A percentile compares a stretch with the other conserved stretches of the same genome.
phyloP scores from a whole-genome alignment of 225 moss, liverwort and hornwort genomes.

The Climacium dendroides region DNA sequence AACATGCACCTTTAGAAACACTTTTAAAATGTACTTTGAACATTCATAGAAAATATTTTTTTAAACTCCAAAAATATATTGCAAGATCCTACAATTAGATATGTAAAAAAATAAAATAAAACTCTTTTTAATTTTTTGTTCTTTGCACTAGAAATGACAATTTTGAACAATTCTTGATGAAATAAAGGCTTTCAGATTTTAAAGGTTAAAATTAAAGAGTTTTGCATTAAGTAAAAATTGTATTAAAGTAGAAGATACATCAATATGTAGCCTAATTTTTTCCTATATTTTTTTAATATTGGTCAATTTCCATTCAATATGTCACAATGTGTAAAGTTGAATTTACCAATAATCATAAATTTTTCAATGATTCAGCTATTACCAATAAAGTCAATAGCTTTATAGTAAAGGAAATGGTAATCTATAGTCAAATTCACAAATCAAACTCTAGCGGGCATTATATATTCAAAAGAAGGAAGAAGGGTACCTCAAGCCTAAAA shows the following conservation, averaged over 20 bases:
- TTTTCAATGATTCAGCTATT: too few relatives aligned
- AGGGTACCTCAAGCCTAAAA: not conserved
- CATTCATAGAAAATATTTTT: not conserved
- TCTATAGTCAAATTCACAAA: not conserved
- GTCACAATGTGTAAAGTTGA: not conserved
- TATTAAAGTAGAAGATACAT: not conserved
- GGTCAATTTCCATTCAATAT: too few relatives aligned
- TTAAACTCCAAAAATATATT: not conserved
- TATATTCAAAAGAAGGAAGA: not conserved
- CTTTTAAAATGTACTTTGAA: not conserved
- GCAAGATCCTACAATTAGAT: rapidly evolving
- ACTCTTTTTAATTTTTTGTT: not conserved
- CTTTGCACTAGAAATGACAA: too few relatives aligned
- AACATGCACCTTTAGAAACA: not conserved
- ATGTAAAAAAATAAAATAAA: not conserved
- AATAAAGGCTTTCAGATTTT: rapidly evolving
- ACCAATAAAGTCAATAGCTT: too few relatives aligned
- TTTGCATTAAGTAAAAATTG: not conserved
- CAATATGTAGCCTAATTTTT: not conserved
- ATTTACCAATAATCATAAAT: too few relatives aligned
- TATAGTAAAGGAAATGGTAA: too few relatives aligned
- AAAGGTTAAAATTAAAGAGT: rapidly evolving
- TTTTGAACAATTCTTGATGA: rapidly evolving
- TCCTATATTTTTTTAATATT: rapidly evolving
- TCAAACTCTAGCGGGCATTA: not conserved